Evolutionary conservation across 202 grass and related monocot genomes (phyloP).

Genomic region (Elaeis oleifera): DNA sequence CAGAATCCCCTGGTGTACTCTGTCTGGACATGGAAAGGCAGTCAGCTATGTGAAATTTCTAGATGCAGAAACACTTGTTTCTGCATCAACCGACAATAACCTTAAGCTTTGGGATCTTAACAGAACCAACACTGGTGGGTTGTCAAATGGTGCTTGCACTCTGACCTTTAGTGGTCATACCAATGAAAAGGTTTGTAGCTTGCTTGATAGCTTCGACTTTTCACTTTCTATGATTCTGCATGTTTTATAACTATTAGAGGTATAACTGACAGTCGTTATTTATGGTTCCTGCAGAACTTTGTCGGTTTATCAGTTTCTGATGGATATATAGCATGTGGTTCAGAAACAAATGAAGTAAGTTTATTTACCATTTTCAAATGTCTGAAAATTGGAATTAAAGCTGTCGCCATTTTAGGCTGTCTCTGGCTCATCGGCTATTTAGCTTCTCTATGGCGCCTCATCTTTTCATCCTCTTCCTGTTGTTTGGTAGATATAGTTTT

Average conservation of each 20-base stretch:
- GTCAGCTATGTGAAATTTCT: conserved; percentile 91
- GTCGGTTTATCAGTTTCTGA: conserved; percentile 88
- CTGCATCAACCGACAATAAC: conserved; percentile 93
- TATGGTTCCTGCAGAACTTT: conserved; percentile 80
- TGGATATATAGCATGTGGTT: conserved; percentile 92
- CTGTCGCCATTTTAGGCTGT: too few relatives aligned
- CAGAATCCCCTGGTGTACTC: conserved; percentile 91
- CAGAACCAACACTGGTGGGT: conserved; percentile 47
- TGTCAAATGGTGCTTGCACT: conserved; percentile 58
- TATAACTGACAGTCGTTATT: conserved; percentile 15
- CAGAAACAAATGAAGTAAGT: conserved; percentile 93
- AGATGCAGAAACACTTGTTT: conserved; percentile 70
- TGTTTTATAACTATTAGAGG: conserved; percentile 1
- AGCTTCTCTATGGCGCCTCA: too few relatives aligned
- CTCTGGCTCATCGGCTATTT: too few relatives aligned
- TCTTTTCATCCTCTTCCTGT: too few relatives aligned
- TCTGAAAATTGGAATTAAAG: too few relatives aligned
- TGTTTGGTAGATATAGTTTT: too few relatives aligned
- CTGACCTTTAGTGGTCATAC: conserved; percentile 74
- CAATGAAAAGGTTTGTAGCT: conserved; percentile 69
- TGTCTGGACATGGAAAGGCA: conserved; percentile 85
- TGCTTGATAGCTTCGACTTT: conserved; percentile 2
- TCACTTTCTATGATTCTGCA: neutral
- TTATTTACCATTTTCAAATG: conserved; percentile 4
- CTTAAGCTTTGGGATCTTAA: conserved; percentile 98